Evolutionary conservation across 2,329 filamentous ascomycete species (phyloP), one percentile per base, ranked within the genome.

Genomic region (Xylariaceae sp.): DNA sequence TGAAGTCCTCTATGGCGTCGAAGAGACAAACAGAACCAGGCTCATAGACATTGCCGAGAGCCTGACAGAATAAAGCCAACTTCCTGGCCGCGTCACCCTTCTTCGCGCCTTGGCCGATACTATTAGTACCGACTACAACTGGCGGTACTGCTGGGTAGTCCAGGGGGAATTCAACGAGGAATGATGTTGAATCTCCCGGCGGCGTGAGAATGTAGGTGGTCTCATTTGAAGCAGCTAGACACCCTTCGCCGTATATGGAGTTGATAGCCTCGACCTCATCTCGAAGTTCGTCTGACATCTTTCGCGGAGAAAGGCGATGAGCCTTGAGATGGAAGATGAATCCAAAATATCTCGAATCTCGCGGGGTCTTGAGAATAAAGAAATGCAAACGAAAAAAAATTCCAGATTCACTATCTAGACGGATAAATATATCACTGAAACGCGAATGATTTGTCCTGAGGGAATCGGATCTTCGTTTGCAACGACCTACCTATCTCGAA

Each of bases 231-330:
- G 66, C 70, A 55, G 73, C 59, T 58, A 92, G 78, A 9, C 87
- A 88, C n/a, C 77, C 78, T 52, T 85, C 80, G 64, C 86, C 87
- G 74, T 92, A 94, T 65, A 94, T 94, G 57, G 90, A 89, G 74
- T 93, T 94, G 69, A 94, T 88, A 63, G 88, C 90, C 70, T 88
- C 88, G 35, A 92, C 77, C 72, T 94, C 90, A 74, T 94, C 89
- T 53, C 75, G 73, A 30, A 93, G 80, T 64, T 84, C 81, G 63
- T 83, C 80, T 7, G 81, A 82, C 80, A 83, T 83, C 61, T 23
- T 58, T 37, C n/a, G 11, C 34, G 35, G 7, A 23, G 10, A 44
- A 23, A 30, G 35, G 35, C 9, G 23, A 30, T 5, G n/a, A 15
- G 13, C n/a, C 30, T 44, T 44, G n/a, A 5, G 11, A n/a, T 18